phyloP scores from a whole-genome alignment of 768 basidiomycete genomes.

The Boletus sensibilis region DNA sequence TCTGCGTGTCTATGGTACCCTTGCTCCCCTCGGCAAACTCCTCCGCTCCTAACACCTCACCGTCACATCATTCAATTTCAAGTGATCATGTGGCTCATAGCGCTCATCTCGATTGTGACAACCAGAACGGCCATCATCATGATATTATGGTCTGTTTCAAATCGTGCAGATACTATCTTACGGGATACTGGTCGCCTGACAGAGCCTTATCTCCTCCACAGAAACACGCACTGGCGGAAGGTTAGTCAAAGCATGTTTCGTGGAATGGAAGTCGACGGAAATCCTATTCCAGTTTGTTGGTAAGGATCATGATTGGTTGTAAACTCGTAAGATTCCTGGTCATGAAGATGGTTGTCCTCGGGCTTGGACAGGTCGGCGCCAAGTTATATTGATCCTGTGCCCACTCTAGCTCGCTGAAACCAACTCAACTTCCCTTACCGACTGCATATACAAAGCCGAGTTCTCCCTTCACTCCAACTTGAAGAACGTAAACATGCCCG shows the following conservation, averaged over 20 bases:
- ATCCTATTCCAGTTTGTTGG: not conserved
- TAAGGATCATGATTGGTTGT: not conserved
- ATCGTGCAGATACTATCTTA: too few relatives aligned
- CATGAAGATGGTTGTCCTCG: not conserved
- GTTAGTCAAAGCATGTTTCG: not conserved
- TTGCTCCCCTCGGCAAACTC: too few relatives aligned
- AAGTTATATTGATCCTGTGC: not conserved
- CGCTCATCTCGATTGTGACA: too few relatives aligned
- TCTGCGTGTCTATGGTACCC: too few relatives aligned
- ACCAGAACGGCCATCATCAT: too few relatives aligned
- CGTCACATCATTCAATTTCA: too few relatives aligned
- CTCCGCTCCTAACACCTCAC: too few relatives aligned
- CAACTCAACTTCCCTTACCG: not conserved
- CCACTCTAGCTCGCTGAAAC: not conserved
- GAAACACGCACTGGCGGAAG: not conserved
- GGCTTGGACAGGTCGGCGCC: not conserved
- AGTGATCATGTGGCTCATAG: too few relatives aligned
- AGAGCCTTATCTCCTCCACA: too few relatives aligned
- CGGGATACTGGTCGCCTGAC: too few relatives aligned
- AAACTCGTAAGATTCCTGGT: not conserved
- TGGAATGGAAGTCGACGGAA: not conserved
- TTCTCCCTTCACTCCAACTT: not conserved
- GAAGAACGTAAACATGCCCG: not conserved
- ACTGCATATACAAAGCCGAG: not conserved
- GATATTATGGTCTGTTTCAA: too few relatives aligned